phyloP scores from a whole-genome alignment of 164 flowering plant genomes.

The Umbellularia californica region DNA sequence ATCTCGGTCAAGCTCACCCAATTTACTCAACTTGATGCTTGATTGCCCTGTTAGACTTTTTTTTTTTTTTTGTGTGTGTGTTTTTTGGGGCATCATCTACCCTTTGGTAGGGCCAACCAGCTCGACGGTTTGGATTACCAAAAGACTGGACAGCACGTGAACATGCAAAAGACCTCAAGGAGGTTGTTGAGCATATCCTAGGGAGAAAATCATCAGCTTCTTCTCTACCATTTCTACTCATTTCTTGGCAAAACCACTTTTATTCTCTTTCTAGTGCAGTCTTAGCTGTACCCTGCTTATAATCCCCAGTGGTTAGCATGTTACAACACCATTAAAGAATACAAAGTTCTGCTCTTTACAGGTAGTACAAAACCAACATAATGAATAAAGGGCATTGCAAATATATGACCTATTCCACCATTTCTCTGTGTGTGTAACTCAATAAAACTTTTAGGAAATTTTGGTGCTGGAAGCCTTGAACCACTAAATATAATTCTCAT shows the following conservation, averaged over 20 bases:
- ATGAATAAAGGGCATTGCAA: not conserved
- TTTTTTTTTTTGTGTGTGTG: too few relatives aligned
- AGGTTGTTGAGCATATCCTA: not conserved
- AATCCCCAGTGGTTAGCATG: not conserved
- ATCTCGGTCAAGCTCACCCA: too few relatives aligned
- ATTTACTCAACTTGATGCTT: too few relatives aligned
- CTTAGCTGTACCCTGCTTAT: constrained; percentile 1
- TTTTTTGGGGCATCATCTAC: too few relatives aligned
- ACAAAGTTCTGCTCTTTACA: not conserved
- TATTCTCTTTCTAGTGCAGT: not conserved
- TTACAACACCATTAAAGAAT: not conserved
- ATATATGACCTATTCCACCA: not conserved
- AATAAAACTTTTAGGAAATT: not conserved
- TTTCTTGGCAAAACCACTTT: not conserved
- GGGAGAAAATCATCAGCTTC: not conserved
- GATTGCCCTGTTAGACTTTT: too few relatives aligned
- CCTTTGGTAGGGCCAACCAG: too few relatives aligned
- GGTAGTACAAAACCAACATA: not conserved
- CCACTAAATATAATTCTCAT: not conserved
- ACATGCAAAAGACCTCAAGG: not conserved
- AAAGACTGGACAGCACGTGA: too few relatives aligned
- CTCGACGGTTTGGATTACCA: too few relatives aligned
- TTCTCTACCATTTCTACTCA: too few relatives aligned
- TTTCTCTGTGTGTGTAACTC: not conserved
- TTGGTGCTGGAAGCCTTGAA: not conserved